These are phyloP conservation scores for Aphanomyces stellatus DNA, from an alignment of 352 stramenopile genomes.

Conservation along the genomic window DNA sequence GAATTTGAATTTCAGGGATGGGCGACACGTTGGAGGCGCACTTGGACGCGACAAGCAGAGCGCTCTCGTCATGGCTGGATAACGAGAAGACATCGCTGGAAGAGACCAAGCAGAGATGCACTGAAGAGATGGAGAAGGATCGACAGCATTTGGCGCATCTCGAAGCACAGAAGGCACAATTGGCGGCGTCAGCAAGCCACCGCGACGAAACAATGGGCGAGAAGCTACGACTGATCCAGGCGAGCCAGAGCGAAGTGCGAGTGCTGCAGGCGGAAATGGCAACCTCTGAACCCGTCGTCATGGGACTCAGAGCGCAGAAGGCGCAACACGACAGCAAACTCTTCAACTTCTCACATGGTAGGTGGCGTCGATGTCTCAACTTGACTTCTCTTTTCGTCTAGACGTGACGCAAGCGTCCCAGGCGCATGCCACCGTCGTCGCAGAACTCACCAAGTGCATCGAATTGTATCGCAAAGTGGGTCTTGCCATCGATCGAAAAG, in stretches of 20 bases:
- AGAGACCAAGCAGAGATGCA: constrained; percentile 1
- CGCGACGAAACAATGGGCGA: neutral
- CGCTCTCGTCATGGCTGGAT: constrained; percentile 1
- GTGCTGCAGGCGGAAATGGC: constrained; percentile 8
- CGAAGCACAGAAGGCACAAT: neutral
- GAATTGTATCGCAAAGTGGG: constrained; percentile 58
- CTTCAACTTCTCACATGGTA: constrained; percentile 9
- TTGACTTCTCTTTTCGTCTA: constrained; percentile 11
- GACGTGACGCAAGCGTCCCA: neutral
- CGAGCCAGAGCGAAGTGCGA: constrained; percentile 5
- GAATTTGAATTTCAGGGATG: constrained; percentile 2
- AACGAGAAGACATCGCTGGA: neutral
- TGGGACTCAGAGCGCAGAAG: neutral
- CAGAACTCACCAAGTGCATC: constrained; percentile 51
- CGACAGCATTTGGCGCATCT: constrained; percentile 7
- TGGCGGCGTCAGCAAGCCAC: neutral
- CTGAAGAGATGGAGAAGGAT: constrained; percentile 5
- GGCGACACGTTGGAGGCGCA: neutral
- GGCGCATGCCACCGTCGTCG: neutral
- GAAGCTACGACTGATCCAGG: constrained; percentile 4
- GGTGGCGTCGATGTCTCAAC: neutral
- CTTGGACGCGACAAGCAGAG: neutral
- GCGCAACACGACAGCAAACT: neutral
- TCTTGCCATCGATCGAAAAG: constrained; percentile 55
- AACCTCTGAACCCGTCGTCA: neutral